Evolutionary conservation across 164 flowering plant genomes (phyloP).

Genomic region (Liriodendron chinense): DNA sequence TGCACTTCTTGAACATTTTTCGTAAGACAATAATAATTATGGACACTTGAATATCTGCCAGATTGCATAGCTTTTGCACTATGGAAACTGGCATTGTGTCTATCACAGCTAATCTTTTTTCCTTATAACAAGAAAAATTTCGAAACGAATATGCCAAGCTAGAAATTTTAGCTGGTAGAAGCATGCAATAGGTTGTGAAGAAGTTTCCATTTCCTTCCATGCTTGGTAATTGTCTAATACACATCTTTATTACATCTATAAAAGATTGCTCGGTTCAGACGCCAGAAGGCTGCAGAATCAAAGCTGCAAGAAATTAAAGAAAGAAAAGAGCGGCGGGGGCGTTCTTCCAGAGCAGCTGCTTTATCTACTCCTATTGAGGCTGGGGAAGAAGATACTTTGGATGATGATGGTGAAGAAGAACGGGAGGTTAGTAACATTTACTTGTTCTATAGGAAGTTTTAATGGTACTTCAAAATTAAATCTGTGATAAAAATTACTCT

Average conservation of each 20-base stretch:
- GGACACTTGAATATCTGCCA: neutral
- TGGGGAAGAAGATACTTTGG: conserved; percentile 79
- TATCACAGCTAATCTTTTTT: neutral
- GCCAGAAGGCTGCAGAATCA: conserved; percentile 84
- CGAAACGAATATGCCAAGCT: neutral
- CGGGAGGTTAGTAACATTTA: conserved; percentile 65
- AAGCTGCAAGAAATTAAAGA: conserved; percentile 81
- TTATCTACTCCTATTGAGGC: conserved; percentile 77
- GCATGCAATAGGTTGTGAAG: neutral
- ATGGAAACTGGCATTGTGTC: neutral
- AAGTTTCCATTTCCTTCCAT: neutral
- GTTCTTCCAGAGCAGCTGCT: conserved; percentile 84
- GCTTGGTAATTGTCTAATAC: neutral
- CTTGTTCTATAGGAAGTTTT: neutral
- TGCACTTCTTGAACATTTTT: neutral
- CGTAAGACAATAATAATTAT: no score
- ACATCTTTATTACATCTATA: conserved; percentile 3
- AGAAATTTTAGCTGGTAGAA: neutral
- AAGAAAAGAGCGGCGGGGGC: conserved; percentile 84
- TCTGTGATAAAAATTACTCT: no score
- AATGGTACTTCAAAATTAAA: neutral
- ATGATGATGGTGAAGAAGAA: conserved; percentile 96
- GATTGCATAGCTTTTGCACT: neutral
- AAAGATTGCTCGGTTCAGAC: conserved; percentile 86
- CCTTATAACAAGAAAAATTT: neutral